Evolutionary conservation across 2,329 filamentous ascomycete species (phyloP).

Genomic region (Botrytis porri): DNA sequence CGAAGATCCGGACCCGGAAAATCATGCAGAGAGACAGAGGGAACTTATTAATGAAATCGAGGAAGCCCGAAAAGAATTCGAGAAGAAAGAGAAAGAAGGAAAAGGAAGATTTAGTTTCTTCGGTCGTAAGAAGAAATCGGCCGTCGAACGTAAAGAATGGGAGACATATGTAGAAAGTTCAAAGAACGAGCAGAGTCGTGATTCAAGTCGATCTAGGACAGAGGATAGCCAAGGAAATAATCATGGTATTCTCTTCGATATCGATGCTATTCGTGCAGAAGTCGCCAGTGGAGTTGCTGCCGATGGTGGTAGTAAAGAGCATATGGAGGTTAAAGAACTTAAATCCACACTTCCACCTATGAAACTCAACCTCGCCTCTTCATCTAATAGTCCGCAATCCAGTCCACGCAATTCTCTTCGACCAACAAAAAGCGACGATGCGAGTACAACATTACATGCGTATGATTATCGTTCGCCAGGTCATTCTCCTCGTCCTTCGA

Average conservation of each 20-base stretch:
- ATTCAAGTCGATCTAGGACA: constrained; percentile 11
- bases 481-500: constrained; percentile 23
- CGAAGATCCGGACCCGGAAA: constrained; percentile 94
- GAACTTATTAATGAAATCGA: constrained; percentile 97
- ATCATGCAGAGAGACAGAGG: constrained; percentile 80
- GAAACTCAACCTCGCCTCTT: constrained; percentile 60
- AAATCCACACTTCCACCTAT: constrained; percentile 87
- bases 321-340: constrained; percentile 70
- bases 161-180: constrained; percentile 79
- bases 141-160: constrained; percentile 80
- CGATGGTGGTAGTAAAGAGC: constrained; percentile 26
- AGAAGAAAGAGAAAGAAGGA: constrained; percentile 65
- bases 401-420: constrained; percentile 39
- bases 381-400: constrained; percentile 6
- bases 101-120: constrained; percentile 71
- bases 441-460: constrained; percentile 35
- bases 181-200: constrained; percentile 45
- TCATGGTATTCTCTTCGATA: constrained; percentile 74
- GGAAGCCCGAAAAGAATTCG: constrained; percentile 82
- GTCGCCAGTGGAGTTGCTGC: constrained; percentile 49
- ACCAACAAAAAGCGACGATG: constrained; percentile 49
- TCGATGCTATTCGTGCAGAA: constrained; percentile 88
- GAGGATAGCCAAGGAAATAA: constrained; percentile 38
- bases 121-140: constrained; percentile 70
- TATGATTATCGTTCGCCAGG: constrained; percentile 20